Conservation (phyloP, 2,329 filamentous ascomycete genomes). For the Curvularia spicifera region DNA sequence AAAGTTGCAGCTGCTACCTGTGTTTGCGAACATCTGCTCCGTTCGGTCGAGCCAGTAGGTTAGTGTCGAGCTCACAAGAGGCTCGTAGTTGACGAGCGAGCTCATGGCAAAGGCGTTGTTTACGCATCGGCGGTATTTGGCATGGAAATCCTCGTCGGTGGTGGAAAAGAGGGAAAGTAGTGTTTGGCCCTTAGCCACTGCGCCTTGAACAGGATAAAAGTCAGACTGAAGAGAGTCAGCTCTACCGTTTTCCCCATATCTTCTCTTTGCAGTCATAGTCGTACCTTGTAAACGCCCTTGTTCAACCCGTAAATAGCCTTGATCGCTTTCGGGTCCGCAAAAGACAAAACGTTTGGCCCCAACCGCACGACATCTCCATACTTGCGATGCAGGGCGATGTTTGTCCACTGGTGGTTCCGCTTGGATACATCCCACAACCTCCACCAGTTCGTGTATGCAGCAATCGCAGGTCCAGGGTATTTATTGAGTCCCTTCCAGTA, state of each 20-base stretch:
- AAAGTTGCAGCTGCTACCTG: constrained; percentile 64
- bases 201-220: constrained; percentile 81
- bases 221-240: constrained; percentile 64
- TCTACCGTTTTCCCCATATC: neutral
- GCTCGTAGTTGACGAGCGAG: constrained; percentile 77
- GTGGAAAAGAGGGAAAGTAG: constrained; percentile 79
- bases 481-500: constrained; percentile 66
- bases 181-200: constrained; percentile 70
- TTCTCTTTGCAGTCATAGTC: constrained; percentile 7
- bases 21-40: constrained; percentile 51
- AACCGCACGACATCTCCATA: constrained; percentile 77
- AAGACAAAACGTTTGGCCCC: constrained; percentile 76
- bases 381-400: constrained; percentile 70
- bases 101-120: constrained; percentile 81
- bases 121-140: constrained; percentile 75
- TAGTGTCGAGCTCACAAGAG: constrained; percentile 77
- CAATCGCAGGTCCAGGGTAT: constrained; percentile 75
- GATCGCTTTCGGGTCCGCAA: constrained; percentile 74
- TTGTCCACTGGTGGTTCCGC: constrained; percentile 70
- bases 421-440: constrained; percentile 72
- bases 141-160: constrained; percentile 75
- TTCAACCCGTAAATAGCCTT: constrained; percentile 82
- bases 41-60: constrained; percentile 69
- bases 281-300: constrained; percentile 78
- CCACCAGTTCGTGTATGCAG: constrained; percentile 75